A percentile compares a stretch with the other conserved stretches of the same genome.
Evolutionary conservation across 148 eudicot species (phyloP).

Genomic region (Polygonum maritimum): DNA sequence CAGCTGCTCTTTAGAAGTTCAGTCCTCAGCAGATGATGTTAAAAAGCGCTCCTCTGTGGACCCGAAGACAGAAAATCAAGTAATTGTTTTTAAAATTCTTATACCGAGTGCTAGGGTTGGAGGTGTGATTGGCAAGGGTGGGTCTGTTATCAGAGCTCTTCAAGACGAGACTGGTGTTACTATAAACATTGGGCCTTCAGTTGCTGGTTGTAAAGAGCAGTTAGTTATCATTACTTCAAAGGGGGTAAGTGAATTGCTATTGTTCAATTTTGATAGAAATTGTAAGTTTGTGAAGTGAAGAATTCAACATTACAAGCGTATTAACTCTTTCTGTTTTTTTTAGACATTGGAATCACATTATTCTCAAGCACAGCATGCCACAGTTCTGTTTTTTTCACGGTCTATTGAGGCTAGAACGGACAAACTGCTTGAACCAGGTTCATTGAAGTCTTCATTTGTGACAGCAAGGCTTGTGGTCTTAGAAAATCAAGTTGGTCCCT

Average conservation of each 20-base stretch:
- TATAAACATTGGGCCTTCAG: conserved; percentile 37
- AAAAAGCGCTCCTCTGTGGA: conserved; percentile 21
- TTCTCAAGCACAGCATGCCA: conserved; percentile 74
- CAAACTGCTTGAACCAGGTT: conserved; percentile 32
- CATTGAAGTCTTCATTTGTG: conserved; percentile 24
- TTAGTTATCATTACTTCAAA: conserved; percentile 52
- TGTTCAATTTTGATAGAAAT: not conserved
- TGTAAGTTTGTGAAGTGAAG: not conserved
- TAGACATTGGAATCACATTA: conserved; percentile 42
- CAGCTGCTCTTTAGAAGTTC: conserved; percentile 21
- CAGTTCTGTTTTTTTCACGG: conserved; percentile 43
- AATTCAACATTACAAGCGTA: not conserved
- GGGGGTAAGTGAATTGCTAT: conserved; percentile 38
- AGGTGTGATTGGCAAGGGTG: conserved; percentile 71
- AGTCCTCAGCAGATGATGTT: conserved; percentile 20
- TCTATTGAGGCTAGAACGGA: conserved; percentile 35
- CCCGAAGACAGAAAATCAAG: conserved; percentile 23
- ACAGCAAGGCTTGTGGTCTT: conserved; percentile 46
- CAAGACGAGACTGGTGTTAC: conserved; percentile 63
- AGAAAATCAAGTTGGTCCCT: conserved; percentile 52
- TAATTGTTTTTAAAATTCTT: conserved; percentile 52
- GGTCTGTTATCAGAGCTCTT: conserved; percentile 51
- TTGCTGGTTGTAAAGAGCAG: conserved; percentile 50
- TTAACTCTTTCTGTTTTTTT: not conserved
- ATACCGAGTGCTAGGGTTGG: conserved; percentile 55